These are phyloP conservation scores for Eucalyptus marginata DNA, from an alignment of 345 rosid species.

Conservation along the genomic window DNA sequence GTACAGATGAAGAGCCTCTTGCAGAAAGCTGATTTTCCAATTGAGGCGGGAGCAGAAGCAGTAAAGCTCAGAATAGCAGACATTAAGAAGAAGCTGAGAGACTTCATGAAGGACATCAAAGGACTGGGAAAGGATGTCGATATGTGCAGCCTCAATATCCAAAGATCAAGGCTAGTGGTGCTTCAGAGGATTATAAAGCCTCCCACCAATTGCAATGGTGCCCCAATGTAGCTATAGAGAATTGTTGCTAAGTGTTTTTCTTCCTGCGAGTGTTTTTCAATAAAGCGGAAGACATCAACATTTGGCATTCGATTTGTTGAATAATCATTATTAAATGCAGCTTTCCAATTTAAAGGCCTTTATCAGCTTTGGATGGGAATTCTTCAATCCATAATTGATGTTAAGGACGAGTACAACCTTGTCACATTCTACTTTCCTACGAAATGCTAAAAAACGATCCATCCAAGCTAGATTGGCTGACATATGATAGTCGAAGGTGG, in stretches of 20 bases:
- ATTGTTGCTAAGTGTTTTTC: not conserved
- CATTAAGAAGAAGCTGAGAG: not conserved
- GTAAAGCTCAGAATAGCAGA: not conserved
- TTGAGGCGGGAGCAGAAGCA: not conserved
- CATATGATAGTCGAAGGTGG: not conserved
- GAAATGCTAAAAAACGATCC: not conserved
- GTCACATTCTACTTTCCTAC: not conserved
- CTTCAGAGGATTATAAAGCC: not conserved
- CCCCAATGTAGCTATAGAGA: not conserved
- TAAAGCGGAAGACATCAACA: not conserved
- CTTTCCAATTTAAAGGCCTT: not conserved
- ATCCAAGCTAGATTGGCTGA: not conserved
- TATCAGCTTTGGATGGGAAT: not conserved
- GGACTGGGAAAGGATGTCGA: not conserved
- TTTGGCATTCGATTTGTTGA: not conserved
- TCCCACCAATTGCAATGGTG: not conserved
- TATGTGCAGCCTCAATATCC: not conserved
- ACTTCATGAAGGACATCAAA: not conserved
- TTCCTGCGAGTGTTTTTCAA: not conserved
- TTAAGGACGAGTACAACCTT: not conserved
- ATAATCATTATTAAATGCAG: too few relatives aligned
- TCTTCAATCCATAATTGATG: not conserved
- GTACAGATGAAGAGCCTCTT: not conserved
- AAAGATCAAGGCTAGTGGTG: not conserved
- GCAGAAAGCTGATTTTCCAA: not conserved